Evolutionary conservation across 345 rosid genomes (phyloP).

Genomic region (Eucalyptus erythrocorys): DNA sequence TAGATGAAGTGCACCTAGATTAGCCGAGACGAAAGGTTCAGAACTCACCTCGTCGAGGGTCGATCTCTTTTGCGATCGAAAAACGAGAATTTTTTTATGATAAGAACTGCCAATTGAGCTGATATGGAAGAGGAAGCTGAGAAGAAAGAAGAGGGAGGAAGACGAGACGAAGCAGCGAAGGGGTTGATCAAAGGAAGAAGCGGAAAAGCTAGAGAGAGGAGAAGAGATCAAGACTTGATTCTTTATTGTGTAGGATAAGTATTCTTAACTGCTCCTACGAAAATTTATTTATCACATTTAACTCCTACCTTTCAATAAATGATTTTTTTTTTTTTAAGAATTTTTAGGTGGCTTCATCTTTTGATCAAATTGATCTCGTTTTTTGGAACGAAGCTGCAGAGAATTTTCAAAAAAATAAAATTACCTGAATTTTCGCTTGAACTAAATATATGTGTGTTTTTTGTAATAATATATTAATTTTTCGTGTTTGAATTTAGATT

Average conservation of each 20-base stretch:
- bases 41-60: background rate
- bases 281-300: background rate
- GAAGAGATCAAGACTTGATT: background rate
- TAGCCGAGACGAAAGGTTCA: background rate
- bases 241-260: background rate
- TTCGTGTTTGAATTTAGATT: background rate
- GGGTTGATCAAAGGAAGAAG: background rate
- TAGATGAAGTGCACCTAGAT: background rate
- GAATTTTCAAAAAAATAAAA: background rate
- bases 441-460: too few relatives aligned
- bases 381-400: background rate
- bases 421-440: background rate
- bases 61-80: background rate
- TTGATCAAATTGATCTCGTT: background rate
- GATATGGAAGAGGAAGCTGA: background rate
- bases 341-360: background rate
- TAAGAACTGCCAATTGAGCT: background rate
- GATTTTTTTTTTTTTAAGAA: background rate
- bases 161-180: background rate
- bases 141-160: background rate
- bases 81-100: background rate
- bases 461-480: background rate
- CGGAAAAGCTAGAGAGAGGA: background rate
- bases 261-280: background rate
- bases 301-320: background rate